Evolutionary conservation across 768 basidiomycete genomes (phyloP).

Genomic region (Mycena galericulata): DNA sequence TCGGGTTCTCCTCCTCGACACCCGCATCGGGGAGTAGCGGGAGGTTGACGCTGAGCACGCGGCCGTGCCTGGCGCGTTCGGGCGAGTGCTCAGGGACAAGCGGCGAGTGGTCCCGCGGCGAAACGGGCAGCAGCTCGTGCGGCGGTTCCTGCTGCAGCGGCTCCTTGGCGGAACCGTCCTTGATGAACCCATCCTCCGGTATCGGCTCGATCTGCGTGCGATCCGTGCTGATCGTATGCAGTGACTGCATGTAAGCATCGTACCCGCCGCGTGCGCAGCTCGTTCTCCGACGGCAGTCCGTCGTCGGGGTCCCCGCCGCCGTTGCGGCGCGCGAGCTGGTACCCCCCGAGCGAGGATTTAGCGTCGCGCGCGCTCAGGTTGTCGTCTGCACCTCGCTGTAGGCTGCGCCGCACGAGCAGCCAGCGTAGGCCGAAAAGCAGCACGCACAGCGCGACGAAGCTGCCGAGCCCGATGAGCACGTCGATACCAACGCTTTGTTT

Average conservation of each 20-base stretch:
- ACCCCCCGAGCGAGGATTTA: conserved; percentile 20
- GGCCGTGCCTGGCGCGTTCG: conserved; percentile 14
- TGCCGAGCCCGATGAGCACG: conserved; percentile 68
- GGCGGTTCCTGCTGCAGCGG: background rate
- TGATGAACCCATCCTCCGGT: background rate
- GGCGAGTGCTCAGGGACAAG: conserved; percentile 2
- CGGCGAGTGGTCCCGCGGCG: conserved; percentile 15
- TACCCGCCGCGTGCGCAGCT: conserved; percentile 53
- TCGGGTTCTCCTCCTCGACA: conserved; percentile 11
- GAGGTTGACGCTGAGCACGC: conserved; percentile 22
- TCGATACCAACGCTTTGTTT: conserved; percentile 70
- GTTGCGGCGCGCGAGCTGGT: conserved; percentile 33
- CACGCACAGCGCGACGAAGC: conserved; percentile 69
- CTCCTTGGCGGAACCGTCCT: background rate
- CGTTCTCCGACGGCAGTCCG: conserved; percentile 51
- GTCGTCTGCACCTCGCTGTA: conserved; percentile 37
- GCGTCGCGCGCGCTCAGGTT: conserved; percentile 29
- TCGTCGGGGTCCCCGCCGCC: conserved; percentile 38
- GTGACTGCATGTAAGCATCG: conserved; percentile 52
- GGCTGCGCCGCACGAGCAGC: conserved; percentile 56
- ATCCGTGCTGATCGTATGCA: conserved; percentile 48
- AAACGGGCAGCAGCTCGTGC: background rate
- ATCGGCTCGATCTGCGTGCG: conserved; percentile 40
- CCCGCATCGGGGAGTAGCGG: conserved; percentile 25
- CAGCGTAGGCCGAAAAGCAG: conserved; percentile 67